Conservation (phyloP, 371 early-diverging fungal genomes). For the Rhizopus stolonifer region DNA sequence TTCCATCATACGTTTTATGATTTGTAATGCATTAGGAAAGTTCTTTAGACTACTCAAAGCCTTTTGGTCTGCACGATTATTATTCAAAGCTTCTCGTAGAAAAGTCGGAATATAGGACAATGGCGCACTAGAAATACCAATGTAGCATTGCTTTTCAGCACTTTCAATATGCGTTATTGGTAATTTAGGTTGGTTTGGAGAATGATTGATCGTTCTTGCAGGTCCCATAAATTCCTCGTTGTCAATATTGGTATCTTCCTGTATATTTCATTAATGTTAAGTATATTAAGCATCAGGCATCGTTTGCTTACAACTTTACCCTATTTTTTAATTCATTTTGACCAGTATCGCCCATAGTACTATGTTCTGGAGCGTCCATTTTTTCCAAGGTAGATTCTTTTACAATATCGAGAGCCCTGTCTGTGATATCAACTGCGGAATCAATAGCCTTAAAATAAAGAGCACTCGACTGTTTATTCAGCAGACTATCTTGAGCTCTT, state of each 20-base stretch:
- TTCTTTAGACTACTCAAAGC: constrained; percentile 3
- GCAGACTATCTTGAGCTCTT: constrained; percentile 2
- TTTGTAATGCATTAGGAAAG: constrained; percentile 4
- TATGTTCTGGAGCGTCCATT: too few relatives aligned
- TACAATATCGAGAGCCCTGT: constrained; percentile 10
- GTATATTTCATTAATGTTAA: constrained; percentile 16
- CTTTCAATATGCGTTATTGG: constrained; percentile 5
- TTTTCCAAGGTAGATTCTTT: constrained; percentile 11
- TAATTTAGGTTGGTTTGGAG: constrained; percentile 7
- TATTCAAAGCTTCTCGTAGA: constrained; percentile 8
- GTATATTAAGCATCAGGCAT: too few relatives aligned
- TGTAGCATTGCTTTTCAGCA: background rate
- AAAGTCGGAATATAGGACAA: constrained; percentile 1
- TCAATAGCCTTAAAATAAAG: constrained; percentile 6
- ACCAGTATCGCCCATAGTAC: too few relatives aligned
- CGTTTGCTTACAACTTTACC: too few relatives aligned
- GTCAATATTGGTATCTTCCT: constrained; percentile 5
- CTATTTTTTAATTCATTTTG: too few relatives aligned
- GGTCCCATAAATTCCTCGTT: constrained; percentile 1
- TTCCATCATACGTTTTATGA: constrained; percentile 8
- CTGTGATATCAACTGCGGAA: constrained; percentile 13
- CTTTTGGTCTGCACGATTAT: constrained; percentile 10
- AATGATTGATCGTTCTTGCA: constrained; percentile 5
- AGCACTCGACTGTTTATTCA: constrained; percentile 3
- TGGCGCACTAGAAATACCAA: constrained; percentile 1